These are phyloP conservation scores for Seiridium unicorne DNA, from an alignment of 2,329 filamentous ascomycete genomes.

Conservation along the genomic window DNA sequence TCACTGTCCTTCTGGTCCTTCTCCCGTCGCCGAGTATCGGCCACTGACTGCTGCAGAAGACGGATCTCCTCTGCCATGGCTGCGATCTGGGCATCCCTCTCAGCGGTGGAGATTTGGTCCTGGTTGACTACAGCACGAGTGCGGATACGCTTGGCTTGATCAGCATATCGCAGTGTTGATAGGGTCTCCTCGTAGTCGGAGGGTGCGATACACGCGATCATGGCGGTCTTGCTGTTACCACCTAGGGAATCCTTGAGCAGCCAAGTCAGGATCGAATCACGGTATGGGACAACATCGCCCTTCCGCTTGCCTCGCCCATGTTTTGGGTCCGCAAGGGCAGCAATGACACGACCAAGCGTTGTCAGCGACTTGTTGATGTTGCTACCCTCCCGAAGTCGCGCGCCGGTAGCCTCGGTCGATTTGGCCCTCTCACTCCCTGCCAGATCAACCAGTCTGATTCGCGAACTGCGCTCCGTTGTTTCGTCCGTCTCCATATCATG, in stretches of 20 bases:
- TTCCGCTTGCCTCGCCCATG: constrained; percentile 51
- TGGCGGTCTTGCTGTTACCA: constrained; percentile 96
- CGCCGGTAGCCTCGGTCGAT: constrained; percentile 90
- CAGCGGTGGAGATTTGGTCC: constrained; percentile 86
- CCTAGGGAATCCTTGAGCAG: constrained; percentile 93
- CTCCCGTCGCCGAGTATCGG: constrained; percentile 64
- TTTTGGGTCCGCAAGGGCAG: constrained; percentile 76
- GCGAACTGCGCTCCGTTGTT: constrained; percentile 89
- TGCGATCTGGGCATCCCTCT: constrained; percentile 89
- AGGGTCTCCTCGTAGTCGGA: constrained; percentile 97
- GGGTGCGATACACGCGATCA: constrained; percentile 97
- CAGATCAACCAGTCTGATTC: constrained; percentile 91
- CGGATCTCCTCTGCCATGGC: constrained; percentile 97
- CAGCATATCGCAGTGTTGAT: constrained; percentile 92
- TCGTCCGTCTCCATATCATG: constrained; percentile 97
- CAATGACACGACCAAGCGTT: constrained; percentile 92
- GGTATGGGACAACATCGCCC: constrained; percentile 77
- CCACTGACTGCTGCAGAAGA: constrained; percentile 72
- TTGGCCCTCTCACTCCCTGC: constrained; percentile 95
- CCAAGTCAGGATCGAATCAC: constrained; percentile 82
- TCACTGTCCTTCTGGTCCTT: constrained; percentile 72
- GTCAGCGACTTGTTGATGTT: constrained; percentile 99
- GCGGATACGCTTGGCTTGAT: constrained; percentile 96
- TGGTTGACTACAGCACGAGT: constrained; percentile 95
- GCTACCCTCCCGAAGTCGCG: constrained; percentile 85